Base-by-base conservation (phyloP, 2,329 filamentous ascomycete species). In the Colletotrichum agaves region DNA sequence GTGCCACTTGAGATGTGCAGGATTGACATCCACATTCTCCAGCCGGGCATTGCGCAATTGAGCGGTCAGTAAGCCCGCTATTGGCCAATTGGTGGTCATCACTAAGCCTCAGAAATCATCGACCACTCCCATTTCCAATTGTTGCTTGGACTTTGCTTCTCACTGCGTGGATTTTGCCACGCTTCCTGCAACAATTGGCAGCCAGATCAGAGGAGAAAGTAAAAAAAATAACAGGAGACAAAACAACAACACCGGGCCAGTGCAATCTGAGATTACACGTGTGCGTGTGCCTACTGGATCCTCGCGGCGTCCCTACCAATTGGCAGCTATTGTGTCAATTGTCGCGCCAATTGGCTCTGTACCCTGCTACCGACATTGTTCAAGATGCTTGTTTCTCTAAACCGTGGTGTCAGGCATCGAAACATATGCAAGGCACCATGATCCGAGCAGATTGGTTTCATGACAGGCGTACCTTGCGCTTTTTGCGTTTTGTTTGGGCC, bases 31-130 rank as follows among this genome's bases (percentile, higher is more conserved):
- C 37, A 46, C 4, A 46, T 47, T 47, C 44, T 47, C 10, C 44
- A 23, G 13, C 15, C 44, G 17, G 13, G 50, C 39, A 52, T 61
- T 63, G 60, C 60, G 49, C 41, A 56, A 43, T 56, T 49, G 19
- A 59, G 52, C 46, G 46, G 61, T 60, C 61, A 60, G 33, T 31
- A 23, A 33, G 31, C 37, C 21, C 39, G 27, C 33, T 56, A 69
- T 69, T 69, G 66, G 66, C 31, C 66, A 69, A 69, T 69, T 61
- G 55, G 27, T 61, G 55, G 27, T 17, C 23, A 47, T 55, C 15
- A 15, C 44, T 23, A 11, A 47, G 44, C 41, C 41, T 7, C 27
- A 7, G 27, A 27, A 27, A 27, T 27, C 44, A 23, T 41, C 59
- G 27, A 43, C 50, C 60, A 31, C 63, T 59, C 58, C 21, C 33